Evolutionary conservation across 1,284 basidiomycete genomes (phyloP), one percentile per base, ranked within the genome.

Genomic region (Ceraceosorus guamensis): DNA sequence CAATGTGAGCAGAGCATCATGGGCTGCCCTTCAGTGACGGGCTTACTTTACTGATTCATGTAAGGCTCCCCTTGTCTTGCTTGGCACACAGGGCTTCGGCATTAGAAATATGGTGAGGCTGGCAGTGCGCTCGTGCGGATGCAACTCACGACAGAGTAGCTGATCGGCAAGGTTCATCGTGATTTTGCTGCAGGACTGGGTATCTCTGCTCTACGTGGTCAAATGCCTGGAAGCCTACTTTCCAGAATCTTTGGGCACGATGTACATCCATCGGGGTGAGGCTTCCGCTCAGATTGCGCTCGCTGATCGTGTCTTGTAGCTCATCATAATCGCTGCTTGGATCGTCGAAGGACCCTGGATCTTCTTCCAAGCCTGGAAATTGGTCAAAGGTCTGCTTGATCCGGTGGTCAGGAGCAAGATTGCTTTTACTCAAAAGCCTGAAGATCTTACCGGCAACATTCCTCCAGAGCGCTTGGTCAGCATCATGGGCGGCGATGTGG

Each of bases 31-130:
- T n/a, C n/a, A n/a, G n/a, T n/a, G n/a, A n/a, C n/a, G n/a, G n/a
- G n/a, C n/a, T n/a, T n/a, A n/a, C n/a, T n/a, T n/a, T n/a, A n/a
- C n/a, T n/a, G n/a, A n/a, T n/a, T n/a, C n/a, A n/a, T n/a, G n/a
- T n/a, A n/a, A n/a, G n/a, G n/a, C n/a, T n/a, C n/a, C n/a, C n/a
- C n/a, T n/a, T n/a, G n/a, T n/a, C n/a, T n/a, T n/a, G n/a, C n/a
- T n/a, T n/a, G n/a, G n/a, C n/a, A n/a, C n/a, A n/a, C n/a, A n/a
- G n/a, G 70, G 71, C 2, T 73, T 73, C 53, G 65, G 66, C 35
- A 61, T 68, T 43, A 65, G 57, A 53, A 67, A 69, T 60, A 66
- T 71, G 65, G 68, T n/a, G n/a, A n/a, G n/a, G n/a, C n/a, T n/a
- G n/a, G n/a, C n/a, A n/a, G n/a, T n/a, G n/a, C n/a, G n/a, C n/a